These are phyloP conservation scores for Trichocomaceae sp. DNA, from an alignment of 2,329 filamentous ascomycete species.

Conservation along the genomic window DNA sequence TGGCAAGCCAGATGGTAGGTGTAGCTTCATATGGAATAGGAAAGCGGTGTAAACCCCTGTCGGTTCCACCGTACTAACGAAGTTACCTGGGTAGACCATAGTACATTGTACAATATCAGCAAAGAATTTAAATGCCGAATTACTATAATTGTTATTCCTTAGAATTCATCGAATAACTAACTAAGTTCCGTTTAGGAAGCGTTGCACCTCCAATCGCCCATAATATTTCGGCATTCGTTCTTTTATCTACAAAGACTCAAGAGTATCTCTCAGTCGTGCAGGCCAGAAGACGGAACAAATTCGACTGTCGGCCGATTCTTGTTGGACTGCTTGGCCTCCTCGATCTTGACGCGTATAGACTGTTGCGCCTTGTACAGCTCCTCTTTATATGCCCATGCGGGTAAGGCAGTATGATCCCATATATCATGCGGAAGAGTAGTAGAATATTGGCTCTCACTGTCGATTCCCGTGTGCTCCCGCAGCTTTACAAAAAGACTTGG, in stretches of 20 bases:
- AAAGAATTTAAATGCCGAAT: neutral
- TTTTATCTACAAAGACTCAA: neutral
- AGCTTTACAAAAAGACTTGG: constrained; percentile 52
- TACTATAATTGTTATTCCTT: neutral
- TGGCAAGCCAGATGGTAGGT: no score
- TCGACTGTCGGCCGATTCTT: constrained; percentile 35
- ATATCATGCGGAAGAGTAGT: constrained; percentile 41
- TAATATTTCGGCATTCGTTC: neutral
- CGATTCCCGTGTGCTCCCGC: constrained; percentile 53
- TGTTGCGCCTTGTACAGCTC: constrained; percentile 40
- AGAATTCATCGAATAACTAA: neutral
- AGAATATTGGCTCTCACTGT: constrained; percentile 48
- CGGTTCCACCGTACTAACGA: no score
- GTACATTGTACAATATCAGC: no score
- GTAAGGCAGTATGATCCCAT: constrained; percentile 36
- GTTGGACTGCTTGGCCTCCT: constrained; percentile 30
- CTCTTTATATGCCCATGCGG: constrained; percentile 42
- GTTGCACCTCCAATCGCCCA: neutral
- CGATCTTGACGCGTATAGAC: constrained; percentile 26
- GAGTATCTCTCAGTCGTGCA: neutral
- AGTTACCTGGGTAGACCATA: no score
- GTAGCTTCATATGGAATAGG: no score
- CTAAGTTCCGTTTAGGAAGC: neutral
- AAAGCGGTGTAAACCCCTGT: no score
- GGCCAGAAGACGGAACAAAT: constrained; percentile 28